phyloP scores from a whole-genome alignment of 2,329 filamentous ascomycete species.

The Aspergillus quadrilineatus region DNA sequence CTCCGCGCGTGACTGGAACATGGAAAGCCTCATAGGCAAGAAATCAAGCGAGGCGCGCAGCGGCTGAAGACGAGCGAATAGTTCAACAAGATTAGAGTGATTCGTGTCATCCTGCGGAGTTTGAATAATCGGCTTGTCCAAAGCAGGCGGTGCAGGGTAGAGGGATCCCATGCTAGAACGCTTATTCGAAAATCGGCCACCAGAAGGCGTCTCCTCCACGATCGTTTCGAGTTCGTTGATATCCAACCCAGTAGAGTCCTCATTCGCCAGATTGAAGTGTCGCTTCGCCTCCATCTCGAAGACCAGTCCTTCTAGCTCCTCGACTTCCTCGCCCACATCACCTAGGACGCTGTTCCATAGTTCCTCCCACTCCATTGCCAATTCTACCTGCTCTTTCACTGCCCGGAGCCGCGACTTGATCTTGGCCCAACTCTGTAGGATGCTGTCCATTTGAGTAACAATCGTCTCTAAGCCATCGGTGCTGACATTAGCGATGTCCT shows the following conservation, averaged over 20 bases:
- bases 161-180: conserved; percentile 66
- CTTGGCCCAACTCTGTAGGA: conserved; percentile 78
- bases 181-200: conserved; percentile 57
- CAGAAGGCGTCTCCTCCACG: conserved; percentile 74
- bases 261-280: conserved; percentile 70
- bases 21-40: conserved; percentile 86
- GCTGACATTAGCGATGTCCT: conserved; percentile 71
- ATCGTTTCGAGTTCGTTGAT: conserved; percentile 91
- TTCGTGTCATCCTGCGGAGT: conserved; percentile 77
- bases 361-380: conserved; percentile 99
- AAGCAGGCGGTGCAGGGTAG: conserved; percentile 53
- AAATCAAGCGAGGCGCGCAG: conserved; percentile 91
- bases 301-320: conserved; percentile 74
- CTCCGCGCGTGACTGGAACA: conserved; percentile 77
- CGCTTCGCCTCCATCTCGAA: conserved; percentile 98
- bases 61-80: conserved; percentile 95
- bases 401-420: conserved; percentile 74
- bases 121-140: conserved; percentile 43
- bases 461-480: conserved; percentile 70
- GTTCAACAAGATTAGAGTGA: conserved; percentile 77
- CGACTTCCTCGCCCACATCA: conserved; percentile 87
- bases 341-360: conserved; percentile 91
- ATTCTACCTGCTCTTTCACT: conserved; percentile 87
- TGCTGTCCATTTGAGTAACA: conserved; percentile 84
- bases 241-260: conserved; percentile 63